Base-by-base conservation (phyloP, 129 eudicot genomes). In the Flaveria ramosissima region DNA sequence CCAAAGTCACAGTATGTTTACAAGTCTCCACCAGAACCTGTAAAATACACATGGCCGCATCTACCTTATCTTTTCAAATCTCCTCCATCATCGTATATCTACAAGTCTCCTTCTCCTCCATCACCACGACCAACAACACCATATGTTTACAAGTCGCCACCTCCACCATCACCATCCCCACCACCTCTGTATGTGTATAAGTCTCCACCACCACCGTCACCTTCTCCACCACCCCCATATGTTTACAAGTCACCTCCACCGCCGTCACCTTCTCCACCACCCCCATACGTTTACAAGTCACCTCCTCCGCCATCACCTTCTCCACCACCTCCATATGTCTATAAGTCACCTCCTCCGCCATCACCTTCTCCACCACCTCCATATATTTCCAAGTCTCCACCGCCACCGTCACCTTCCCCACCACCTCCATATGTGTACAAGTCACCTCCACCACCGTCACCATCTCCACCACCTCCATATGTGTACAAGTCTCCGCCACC, bases 11-110 rank as follows among this genome's bases (percentile, higher is more conserved):
- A 59, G 6, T 70, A 78, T 36, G 17, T 43, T 27, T 48, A 78
- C 42, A 78, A 71, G 47, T 78, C 77, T 47, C 74, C 83, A 19
- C 75, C 81, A 13, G 59, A 73, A 5, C 71, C 74, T 1, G 0
- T 51, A 12, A 72, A 78, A 8, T 36, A 78, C 60, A 69, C 73
- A 50, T 65, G 74, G 60, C 78, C 67, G 6, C 73, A 66, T 41
- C 59, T 57, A n/a, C 79, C 84, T 53, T 19, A 63, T 24, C 23
- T 27, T 30, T 42, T 71, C 73, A 79, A 61, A 42, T 50, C 73
- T 11, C 73, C 77, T 2, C 65, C 71, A 1, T 77, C 53, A 6
- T 61, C 64, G 0, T 41, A 69, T 6, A 16, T 19, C 6, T 75
- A 75, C 26, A 75, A 24, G 36, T 69, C 81, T 52, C 76, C 59